Conservation (phyloP, 2,329 filamentous ascomycete genomes). For the Endoconidiophora polonica region DNA sequence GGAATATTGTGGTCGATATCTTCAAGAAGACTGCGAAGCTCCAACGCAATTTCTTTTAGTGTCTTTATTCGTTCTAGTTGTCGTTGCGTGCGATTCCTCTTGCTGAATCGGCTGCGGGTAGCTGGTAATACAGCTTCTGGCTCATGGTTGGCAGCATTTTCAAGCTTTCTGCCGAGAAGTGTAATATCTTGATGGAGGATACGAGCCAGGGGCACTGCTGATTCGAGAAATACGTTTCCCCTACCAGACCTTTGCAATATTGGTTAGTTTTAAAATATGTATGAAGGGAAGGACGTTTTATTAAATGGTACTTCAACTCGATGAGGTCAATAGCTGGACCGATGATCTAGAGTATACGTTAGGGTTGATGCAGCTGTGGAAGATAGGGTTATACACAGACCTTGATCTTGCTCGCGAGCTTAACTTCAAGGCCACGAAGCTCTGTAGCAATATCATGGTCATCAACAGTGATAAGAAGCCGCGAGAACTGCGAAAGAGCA, state of each 20-base stretch:
- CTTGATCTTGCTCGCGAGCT: constrained; percentile 68
- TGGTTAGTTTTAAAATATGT: not conserved
- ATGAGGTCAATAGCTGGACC: constrained; percentile 86
- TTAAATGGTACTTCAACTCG: constrained; percentile 53
- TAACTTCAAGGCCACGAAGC: constrained; percentile 52
- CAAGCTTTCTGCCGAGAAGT: constrained; percentile 56
- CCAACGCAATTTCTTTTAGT: constrained; percentile 49
- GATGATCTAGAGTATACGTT: constrained; percentile 43
- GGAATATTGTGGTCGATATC: constrained; percentile 86
- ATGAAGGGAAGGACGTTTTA: not conserved
- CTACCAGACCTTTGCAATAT: constrained; percentile 27
- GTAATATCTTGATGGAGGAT: constrained; percentile 72
- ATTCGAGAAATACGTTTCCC: constrained; percentile 52
- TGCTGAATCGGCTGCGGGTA: not conserved
- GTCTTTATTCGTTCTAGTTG: constrained; percentile 12
- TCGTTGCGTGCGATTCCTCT: constrained; percentile 32
- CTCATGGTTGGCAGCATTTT: constrained; percentile 39
- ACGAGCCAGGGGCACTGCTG: constrained; percentile 68
- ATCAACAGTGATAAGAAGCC: constrained; percentile 61
- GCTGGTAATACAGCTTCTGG: not conserved
- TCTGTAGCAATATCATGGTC: constrained; percentile 51
- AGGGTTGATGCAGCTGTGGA: constrained; percentile 1
- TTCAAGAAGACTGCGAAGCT: constrained; percentile 57
- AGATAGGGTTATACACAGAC: not conserved
- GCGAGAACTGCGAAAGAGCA: constrained; percentile 66